phyloP scores from a whole-genome alignment of 768 basidiomycete genomes.

The Auricularia cornea region DNA sequence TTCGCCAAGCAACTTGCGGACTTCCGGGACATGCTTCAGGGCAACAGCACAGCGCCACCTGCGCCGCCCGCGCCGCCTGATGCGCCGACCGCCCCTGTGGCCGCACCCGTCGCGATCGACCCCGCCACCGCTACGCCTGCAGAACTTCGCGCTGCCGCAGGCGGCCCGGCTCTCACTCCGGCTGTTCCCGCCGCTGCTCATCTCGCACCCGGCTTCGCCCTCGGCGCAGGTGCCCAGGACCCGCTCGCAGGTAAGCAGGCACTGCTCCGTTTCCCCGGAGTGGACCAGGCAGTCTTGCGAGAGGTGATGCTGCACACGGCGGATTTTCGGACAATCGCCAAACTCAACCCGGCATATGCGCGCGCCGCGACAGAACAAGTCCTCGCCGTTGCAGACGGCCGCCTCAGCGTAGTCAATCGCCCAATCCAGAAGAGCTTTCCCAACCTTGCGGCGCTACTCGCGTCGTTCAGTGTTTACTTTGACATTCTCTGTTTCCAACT shows the following conservation, averaged over 20 bases:
- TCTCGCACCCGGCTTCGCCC: not conserved
- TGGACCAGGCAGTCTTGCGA: not conserved
- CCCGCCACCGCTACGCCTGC: no score
- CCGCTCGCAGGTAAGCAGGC: not conserved
- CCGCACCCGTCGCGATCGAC: no score
- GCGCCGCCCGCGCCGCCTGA: no score
- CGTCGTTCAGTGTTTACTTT: not conserved
- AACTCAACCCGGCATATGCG: not conserved
- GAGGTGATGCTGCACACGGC: not conserved
- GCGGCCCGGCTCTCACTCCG: no score
- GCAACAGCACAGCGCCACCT: no score
- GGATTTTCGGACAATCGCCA: not conserved
- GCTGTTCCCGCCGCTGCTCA: no score
- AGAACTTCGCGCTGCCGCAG: no score
- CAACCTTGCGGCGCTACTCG: not conserved
- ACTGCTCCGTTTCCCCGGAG: not conserved
- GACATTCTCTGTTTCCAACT: not conserved
- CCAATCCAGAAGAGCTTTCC: not conserved
- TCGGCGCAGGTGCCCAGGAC: not conserved
- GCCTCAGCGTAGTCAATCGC: not conserved
- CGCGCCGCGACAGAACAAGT: not conserved
- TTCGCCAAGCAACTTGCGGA: no score
- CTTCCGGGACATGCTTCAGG: no score
- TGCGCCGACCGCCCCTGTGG: no score
- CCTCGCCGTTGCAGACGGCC: not conserved